These are phyloP conservation scores for Rhexocercosporidium sp. DNA, from an alignment of 2,329 filamentous ascomycete species.

Conservation along the genomic window DNA sequence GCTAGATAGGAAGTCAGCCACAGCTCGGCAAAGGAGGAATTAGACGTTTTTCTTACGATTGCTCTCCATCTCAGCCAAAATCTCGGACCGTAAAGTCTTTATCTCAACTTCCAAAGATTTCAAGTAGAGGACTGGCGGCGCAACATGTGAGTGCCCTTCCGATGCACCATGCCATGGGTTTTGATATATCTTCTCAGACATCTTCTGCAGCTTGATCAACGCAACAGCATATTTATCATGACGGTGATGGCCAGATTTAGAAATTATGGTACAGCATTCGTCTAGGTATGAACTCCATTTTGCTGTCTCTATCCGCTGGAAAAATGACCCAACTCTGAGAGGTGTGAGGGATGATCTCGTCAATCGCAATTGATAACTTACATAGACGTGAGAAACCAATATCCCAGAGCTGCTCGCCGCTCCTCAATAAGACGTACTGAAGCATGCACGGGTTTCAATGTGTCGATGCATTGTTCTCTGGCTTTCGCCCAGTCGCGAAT, in stretches of 20 bases:
- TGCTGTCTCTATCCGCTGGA: constrained; percentile 25
- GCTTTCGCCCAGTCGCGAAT: neutral
- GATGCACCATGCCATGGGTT: constrained; percentile 22
- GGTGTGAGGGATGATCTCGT: neutral
- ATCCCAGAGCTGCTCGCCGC: constrained; percentile 26
- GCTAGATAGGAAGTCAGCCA: neutral
- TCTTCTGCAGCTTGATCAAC: constrained; percentile 22
- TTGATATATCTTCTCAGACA: constrained; percentile 21
- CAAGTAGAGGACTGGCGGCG: constrained; percentile 23
- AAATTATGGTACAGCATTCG: constrained; percentile 26
- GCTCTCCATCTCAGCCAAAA: constrained; percentile 7
- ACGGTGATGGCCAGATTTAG: neutral
- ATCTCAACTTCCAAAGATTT: constrained; percentile 24
- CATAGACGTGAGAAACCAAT: constrained; percentile 26
- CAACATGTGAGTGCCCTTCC: neutral
- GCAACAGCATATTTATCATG: constrained; percentile 20
- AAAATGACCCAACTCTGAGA: constrained; percentile 20
- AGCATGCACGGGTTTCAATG: neutral
- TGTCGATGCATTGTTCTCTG: neutral
- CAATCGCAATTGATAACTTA: constrained; percentile 7
- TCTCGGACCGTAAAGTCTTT: constrained; percentile 12
- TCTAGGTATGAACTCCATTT: constrained; percentile 26
- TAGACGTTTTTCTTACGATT: constrained; percentile 22
- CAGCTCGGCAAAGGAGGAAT: neutral
- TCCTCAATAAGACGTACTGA: constrained; percentile 22